Conservation (phyloP, 2,329 filamentous ascomycete genomes). For the Fusarium veterinarium region DNA sequence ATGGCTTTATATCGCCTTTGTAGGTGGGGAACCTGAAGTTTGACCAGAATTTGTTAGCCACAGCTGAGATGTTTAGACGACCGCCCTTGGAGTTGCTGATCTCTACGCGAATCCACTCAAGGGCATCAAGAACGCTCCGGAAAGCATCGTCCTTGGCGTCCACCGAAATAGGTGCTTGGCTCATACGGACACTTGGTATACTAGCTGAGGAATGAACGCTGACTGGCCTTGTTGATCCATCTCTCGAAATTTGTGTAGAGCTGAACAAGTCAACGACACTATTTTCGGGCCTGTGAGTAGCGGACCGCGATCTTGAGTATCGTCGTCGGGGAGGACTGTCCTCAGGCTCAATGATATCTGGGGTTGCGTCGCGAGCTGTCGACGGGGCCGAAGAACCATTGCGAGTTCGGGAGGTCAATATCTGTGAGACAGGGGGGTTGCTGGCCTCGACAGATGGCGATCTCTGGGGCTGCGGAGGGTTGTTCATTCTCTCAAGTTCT, state of each 20-base stretch:
- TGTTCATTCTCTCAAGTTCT: constrained; percentile 35
- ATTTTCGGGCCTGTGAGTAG: constrained; percentile 9
- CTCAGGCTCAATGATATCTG: constrained; percentile 19
- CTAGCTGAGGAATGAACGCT: constrained; percentile 13
- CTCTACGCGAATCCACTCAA: constrained; percentile 39
- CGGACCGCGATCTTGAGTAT: constrained; percentile 33
- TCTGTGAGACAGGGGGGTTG: constrained; percentile 1
- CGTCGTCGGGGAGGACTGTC: constrained; percentile 20
- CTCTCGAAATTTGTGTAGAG: constrained; percentile 5
- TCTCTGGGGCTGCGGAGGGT: constrained; percentile 30
- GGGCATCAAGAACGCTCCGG: constrained; percentile 42
- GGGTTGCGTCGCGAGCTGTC: constrained; percentile 17
- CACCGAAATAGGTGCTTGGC: neutral
- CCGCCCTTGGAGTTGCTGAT: constrained; percentile 37
- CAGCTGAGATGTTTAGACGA: constrained; percentile 29
- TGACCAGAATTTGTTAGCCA: constrained; percentile 50
- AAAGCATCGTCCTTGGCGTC: constrained; percentile 38
- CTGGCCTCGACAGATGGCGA: constrained; percentile 33
- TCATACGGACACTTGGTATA: constrained; percentile 1
- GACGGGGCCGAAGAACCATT: constrained; percentile 31
- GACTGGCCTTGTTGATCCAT: neutral
- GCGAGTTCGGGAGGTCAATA: constrained; percentile 39
- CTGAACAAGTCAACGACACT: neutral
- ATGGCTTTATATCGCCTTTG: constrained; percentile 43
- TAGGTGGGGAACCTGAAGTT: constrained; percentile 47